Percentiles rank a stretch among this genome's conserved stretches.
Evolutionary conservation across 306 rosid genomes (phyloP).

Genomic region (Ormosia emarginata): DNA sequence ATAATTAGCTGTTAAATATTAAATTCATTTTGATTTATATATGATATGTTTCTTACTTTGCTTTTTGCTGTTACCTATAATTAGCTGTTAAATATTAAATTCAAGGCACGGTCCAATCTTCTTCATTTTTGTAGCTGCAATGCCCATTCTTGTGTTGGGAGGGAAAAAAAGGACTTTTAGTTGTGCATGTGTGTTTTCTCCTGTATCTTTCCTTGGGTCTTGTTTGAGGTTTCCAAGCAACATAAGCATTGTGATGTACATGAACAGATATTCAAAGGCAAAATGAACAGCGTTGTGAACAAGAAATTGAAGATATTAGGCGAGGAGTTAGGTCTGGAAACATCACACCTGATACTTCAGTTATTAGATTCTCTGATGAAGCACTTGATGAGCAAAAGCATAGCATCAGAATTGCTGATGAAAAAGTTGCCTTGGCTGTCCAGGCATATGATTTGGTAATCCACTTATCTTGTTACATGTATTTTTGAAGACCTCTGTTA

Average conservation of each 20-base stretch:
- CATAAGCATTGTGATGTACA: slow-evolving; percentile 10
- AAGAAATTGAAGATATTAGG: slow-evolving; percentile 86
- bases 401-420: slow-evolving; percentile 87
- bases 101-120: not conserved
- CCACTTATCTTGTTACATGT: slow-evolving; percentile 5
- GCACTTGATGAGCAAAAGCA: slow-evolving; percentile 98
- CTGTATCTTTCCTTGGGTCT: slow-evolving; percentile 1
- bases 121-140: not conserved
- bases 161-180: not conserved
- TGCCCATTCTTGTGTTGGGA: not conserved
- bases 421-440: slow-evolving; percentile 84
- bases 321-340: slow-evolving; percentile 72
- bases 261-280: slow-evolving; percentile 75
- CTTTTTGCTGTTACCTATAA: not conserved
- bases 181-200: not conserved
- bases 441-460: slow-evolving; percentile 97
- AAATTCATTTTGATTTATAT: not conserved
- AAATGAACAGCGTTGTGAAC: slow-evolving; percentile 84
- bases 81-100: slow-evolving; percentile 12
- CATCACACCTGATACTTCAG: slow-evolving; percentile 59
- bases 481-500: not conserved
- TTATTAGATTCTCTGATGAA: slow-evolving; percentile 77
- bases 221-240: slow-evolving; percentile 6
- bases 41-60: not conserved
- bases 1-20: slow-evolving; percentile 9